These are phyloP conservation scores for Vinca minor DNA, from an alignment of 257 asterid genomes.

Conservation along the genomic window DNA sequence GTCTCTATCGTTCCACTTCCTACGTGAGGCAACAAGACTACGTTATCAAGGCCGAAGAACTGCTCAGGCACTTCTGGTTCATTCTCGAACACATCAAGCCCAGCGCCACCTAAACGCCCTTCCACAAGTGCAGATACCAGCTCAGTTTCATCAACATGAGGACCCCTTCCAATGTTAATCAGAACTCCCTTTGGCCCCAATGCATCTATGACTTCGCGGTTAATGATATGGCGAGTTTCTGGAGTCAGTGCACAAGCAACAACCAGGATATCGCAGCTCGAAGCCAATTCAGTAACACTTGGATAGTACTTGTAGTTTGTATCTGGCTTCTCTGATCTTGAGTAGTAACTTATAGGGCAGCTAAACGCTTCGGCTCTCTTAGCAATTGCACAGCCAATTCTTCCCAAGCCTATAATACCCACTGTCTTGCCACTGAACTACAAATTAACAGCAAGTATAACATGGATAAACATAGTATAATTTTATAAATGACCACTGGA, in stretches of 20 bases:
- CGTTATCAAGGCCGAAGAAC: slow-evolving; percentile 45
- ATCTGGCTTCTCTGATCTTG: slow-evolving; percentile 54
- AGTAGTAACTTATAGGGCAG: slow-evolving; percentile 56
- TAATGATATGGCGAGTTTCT: slow-evolving; percentile 54
- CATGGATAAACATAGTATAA: background rate
- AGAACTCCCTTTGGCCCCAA: slow-evolving; percentile 65
- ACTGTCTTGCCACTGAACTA: slow-evolving; percentile 76
- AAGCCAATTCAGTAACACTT: slow-evolving; percentile 41
- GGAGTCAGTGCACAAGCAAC: slow-evolving; percentile 55
- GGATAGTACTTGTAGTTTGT: slow-evolving; percentile 41
- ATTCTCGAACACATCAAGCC: slow-evolving; percentile 71
- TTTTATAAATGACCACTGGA: background rate
- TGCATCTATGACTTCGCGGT: slow-evolving; percentile 49
- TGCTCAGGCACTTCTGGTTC: slow-evolving; percentile 61
- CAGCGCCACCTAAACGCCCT: slow-evolving; percentile 81
- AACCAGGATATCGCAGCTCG: slow-evolving; percentile 45
- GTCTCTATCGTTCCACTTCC: slow-evolving; percentile 64
- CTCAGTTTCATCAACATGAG: slow-evolving; percentile 56
- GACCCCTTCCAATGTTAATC: slow-evolving; percentile 66
- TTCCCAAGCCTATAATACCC: slow-evolving; percentile 76
- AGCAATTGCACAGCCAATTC: slow-evolving; percentile 80
- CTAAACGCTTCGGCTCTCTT: slow-evolving; percentile 68
- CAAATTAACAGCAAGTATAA: slow-evolving; percentile 9
- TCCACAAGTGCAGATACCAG: slow-evolving; percentile 55
- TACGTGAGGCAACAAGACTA: slow-evolving; percentile 62